phyloP scores from a whole-genome alignment of 257 asterid species.

The Voacanga thouarsii region DNA sequence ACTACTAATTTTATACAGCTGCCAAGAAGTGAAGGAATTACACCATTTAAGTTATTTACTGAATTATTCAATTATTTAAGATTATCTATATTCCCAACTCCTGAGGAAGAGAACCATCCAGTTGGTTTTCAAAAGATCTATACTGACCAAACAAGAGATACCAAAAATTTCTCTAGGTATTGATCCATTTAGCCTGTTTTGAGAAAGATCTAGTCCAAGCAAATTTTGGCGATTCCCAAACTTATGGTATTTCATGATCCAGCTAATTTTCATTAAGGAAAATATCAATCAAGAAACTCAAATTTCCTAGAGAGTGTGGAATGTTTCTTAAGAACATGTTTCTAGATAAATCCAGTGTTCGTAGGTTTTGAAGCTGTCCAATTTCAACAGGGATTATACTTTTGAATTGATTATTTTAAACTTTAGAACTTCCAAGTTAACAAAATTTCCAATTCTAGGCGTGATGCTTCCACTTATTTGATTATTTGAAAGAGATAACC shows the following conservation, averaged over 20 bases:
- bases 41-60: constrained; percentile 19
- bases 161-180: constrained; percentile 18
- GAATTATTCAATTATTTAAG: constrained; percentile 22
- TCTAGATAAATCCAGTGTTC: constrained; percentile 9
- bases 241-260: constrained; percentile 16
- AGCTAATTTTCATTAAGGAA: constrained; percentile 20
- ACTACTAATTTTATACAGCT: constrained; percentile 22
- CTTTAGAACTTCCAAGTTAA: constrained; percentile 15
- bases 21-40: constrained; percentile 23
- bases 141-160: constrained; percentile 19
- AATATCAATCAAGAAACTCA: constrained; percentile 13
- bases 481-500: constrained; percentile 10
- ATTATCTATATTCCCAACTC: constrained; percentile 21
- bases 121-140: constrained; percentile 21
- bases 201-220: constrained; percentile 16
- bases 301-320: constrained; percentile 24
- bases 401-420: constrained; percentile 20
- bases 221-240: constrained; percentile 15
- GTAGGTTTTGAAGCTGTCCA: constrained; percentile 19
- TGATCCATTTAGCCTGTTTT: constrained; percentile 14
- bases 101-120: constrained; percentile 21
- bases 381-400: constrained; percentile 18
- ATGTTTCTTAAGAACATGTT: constrained; percentile 23
- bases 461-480: constrained; percentile 21
- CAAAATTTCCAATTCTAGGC: constrained; percentile 19